A percentile compares a stretch with the other conserved stretches of the same genome.
These are phyloP conservation scores for Lecanoromycetidae sp. DNA, from an alignment of 2,329 filamentous ascomycete genomes.

Conservation along the genomic window DNA sequence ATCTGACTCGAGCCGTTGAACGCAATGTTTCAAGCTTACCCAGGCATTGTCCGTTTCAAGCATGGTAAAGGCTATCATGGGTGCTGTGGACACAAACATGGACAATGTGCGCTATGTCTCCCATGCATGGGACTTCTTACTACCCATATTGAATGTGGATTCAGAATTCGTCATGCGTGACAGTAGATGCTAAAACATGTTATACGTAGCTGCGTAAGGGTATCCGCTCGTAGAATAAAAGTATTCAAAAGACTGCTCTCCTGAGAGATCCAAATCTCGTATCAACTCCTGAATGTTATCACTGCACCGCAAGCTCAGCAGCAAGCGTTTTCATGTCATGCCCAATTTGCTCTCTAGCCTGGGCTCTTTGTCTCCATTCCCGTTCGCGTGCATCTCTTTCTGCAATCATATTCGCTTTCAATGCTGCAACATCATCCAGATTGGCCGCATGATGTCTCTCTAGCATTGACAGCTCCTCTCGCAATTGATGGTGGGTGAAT, in stretches of 20 bases:
- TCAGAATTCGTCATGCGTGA: too few relatives aligned
- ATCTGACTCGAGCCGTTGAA: too few relatives aligned
- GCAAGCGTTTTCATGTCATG: conserved; percentile 4
- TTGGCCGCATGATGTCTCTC: conserved; percentile 12
- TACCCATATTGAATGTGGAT: too few relatives aligned
- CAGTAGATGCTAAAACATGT: too few relatives aligned
- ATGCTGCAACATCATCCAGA: background rate
- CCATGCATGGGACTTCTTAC: too few relatives aligned
- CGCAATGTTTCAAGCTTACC: too few relatives aligned
- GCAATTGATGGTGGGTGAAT: conserved; percentile 8
- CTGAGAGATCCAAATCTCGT: background rate
- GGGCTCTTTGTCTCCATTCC: conserved; percentile 6
- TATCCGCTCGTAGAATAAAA: background rate
- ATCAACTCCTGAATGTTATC: background rate
- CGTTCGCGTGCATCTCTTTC: conserved; percentile 9
- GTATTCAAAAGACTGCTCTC: background rate
- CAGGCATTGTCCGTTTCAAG: too few relatives aligned
- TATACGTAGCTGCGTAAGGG: background rate
- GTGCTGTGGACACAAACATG: too few relatives aligned
- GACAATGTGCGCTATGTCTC: too few relatives aligned
- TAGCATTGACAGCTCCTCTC: conserved; percentile 10
- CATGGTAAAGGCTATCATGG: too few relatives aligned
- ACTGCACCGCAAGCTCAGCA: conserved; percentile 3
- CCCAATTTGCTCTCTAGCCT: conserved; percentile 1
- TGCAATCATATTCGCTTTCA: background rate